Evolutionary conservation across 2,329 filamentous ascomycete species (phyloP), one percentile per base, ranked within the genome.

Genomic region (Aspergillus calidoustus): DNA sequence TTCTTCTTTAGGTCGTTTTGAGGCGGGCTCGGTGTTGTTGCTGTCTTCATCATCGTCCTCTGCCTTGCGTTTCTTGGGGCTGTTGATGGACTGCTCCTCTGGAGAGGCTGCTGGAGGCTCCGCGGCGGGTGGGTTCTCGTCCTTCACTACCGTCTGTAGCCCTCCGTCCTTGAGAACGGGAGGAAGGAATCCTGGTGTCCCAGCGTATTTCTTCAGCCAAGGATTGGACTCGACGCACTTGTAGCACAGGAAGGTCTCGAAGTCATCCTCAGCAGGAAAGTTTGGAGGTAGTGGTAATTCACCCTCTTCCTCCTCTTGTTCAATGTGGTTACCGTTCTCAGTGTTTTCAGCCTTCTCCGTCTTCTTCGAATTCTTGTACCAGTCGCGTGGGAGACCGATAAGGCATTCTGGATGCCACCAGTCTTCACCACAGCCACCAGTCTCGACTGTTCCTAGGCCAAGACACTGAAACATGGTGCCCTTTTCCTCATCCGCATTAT

Each of bases 381-480:
- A 93, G 62, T 87, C 85, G 11, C 92, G 86, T 0, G 89, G 88
- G 68, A 96, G 80, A 6, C 93, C 93, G 53, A 97, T 87, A 7
- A 98, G 81, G 73, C 94, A 98, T 64, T 95, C 93, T 0, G 94
- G 92, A 79, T 98, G 94, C 84, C 92, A 98, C 94, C 94, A 98
- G 73, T 98, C 94, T 79, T 98, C 94, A 13, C 94, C 94, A 77
- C 94, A 98, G 4, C 93, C 94, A 17, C 93, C 93, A 1, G 89
- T 89, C 67, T 94, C 90, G 13, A 86, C 83, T 0, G 87, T 90
- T 0, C 92, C 93, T 0, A 98, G 81, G 0, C 94, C 94, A 2
- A 98, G 77, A 73, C 95, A 99, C 76, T 99, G 95, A 69, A 96
- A 99, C 95, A 99, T 99, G 44, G 93, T 98, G 0, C 94, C 94